Percentiles rank a stretch among this genome's conserved stretches.
Conservation (phyloP, 495 filamentous ascomycete genomes). For the Opeltia flavorubescens region DNA sequence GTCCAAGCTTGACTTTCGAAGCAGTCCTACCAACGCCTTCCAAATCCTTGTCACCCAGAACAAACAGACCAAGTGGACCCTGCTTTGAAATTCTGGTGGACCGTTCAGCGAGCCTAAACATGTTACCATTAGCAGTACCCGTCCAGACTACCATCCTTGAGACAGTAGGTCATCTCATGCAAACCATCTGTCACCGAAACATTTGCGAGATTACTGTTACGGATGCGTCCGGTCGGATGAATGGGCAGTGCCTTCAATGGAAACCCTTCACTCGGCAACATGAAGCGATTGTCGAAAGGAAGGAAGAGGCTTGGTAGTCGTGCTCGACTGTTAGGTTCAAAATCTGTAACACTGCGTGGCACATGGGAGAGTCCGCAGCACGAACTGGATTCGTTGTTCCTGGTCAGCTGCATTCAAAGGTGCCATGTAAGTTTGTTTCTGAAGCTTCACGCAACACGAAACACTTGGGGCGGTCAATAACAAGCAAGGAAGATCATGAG, state of each 20-base stretch:
- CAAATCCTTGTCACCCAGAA: not conserved
- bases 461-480: too few relatives aligned
- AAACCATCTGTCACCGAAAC: not conserved
- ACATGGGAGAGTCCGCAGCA: not conserved
- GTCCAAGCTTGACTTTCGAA: not conserved
- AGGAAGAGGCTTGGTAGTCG: not conserved
- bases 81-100: not conserved
- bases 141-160: too few relatives aligned
- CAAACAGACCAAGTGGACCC: not conserved
- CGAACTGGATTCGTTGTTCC: too few relatives aligned
- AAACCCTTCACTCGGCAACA: not conserved
- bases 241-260: not conserved
- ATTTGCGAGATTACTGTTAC: not conserved
- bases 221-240: too few relatives aligned
- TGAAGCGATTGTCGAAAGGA: not conserved
- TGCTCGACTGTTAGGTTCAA: not conserved
- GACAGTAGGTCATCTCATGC: not conserved
- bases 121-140: too few relatives aligned
- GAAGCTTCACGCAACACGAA: too few relatives aligned
- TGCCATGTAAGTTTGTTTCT: too few relatives aligned
- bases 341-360: not conserved
- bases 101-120: not conserved
- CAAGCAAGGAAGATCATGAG: too few relatives aligned
- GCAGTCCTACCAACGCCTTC: not conserved
- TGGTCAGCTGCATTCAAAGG: too few relatives aligned